Conservation (phyloP, 345 rosid genomes). For the Syzygium aromaticum region DNA sequence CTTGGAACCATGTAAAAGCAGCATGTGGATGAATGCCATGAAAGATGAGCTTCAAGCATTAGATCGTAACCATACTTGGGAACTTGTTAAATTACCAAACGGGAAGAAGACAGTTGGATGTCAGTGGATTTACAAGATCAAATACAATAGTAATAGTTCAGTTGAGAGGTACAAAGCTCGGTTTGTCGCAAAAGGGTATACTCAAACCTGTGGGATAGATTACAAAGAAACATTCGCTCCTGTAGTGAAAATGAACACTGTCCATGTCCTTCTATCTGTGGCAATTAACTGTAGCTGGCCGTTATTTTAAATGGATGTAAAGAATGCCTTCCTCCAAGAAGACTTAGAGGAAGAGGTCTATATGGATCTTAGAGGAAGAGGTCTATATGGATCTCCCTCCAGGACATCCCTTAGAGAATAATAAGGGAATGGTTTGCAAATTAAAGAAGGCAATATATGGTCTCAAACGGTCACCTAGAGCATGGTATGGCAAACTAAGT, state of each 20-base stretch:
- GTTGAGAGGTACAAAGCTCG: background rate
- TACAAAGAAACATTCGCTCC: background rate
- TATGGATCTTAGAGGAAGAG: background rate
- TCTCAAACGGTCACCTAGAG: background rate
- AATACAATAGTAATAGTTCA: background rate
- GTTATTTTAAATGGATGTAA: background rate
- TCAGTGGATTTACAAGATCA: background rate
- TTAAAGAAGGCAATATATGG: background rate
- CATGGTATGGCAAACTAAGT: background rate
- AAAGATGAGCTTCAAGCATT: too few relatives aligned
- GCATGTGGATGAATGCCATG: too few relatives aligned
- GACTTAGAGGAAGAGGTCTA: background rate
- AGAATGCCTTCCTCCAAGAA: background rate
- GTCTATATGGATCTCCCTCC: background rate
- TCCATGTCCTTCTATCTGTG: rapidly evolving
- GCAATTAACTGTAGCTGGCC: background rate
- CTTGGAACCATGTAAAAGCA: too few relatives aligned
- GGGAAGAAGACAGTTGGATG: background rate
- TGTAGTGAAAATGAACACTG: background rate
- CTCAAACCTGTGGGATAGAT: background rate
- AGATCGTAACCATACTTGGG: too few relatives aligned
- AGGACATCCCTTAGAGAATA: background rate
- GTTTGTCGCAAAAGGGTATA: background rate
- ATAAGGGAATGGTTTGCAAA: background rate
- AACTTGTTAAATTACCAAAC: background rate